phyloP scores from a whole-genome alignment of 2,329 filamentous ascomycete species.

The Colletotrichum sp. region DNA sequence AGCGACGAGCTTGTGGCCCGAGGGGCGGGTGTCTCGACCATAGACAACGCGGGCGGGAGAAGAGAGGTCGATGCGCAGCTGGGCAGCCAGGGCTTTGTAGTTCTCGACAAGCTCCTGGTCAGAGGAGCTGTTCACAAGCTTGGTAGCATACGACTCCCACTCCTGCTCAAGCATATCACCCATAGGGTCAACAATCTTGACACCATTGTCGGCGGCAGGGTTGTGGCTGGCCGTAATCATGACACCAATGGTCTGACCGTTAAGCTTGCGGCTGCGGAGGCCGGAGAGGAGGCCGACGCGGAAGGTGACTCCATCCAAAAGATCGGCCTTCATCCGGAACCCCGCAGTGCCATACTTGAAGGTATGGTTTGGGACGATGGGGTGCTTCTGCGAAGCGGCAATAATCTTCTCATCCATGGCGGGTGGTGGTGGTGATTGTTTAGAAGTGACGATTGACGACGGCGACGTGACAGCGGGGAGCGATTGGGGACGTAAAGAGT shows the following conservation, averaged over 20 bases:
- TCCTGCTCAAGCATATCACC: constrained; percentile 97
- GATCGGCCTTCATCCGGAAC: constrained; percentile 74
- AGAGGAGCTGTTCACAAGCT: constrained; percentile 82
- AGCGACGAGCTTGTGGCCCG: constrained; percentile 81
- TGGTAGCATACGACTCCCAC: constrained; percentile 90
- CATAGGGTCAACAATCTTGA: constrained; percentile 96
- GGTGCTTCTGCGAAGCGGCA: constrained; percentile 66
- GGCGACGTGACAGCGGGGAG: constrained; percentile 8
- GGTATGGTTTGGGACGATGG: constrained; percentile 58
- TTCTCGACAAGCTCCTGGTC: constrained; percentile 77
- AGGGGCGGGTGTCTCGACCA: constrained; percentile 91
- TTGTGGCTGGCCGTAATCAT: constrained; percentile 98
- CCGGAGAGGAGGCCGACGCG: constrained; percentile 89
- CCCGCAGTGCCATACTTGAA: constrained; percentile 73
- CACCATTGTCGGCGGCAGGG: constrained; percentile 86
- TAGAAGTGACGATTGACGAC: background rate
- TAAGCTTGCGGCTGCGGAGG: constrained; percentile 87
- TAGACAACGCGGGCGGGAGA: constrained; percentile 82
- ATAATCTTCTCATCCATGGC: constrained; percentile 62
- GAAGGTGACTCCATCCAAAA: constrained; percentile 91
- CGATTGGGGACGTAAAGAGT: background rate
- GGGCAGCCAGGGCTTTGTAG: constrained; percentile 77
- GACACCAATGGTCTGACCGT: constrained; percentile 90
- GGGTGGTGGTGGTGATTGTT: constrained; percentile 17
- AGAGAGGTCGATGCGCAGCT: constrained; percentile 76